phyloP scores from a whole-genome alignment of 2,329 filamentous ascomycete genomes.

The Chaetomiaceae sp. region DNA sequence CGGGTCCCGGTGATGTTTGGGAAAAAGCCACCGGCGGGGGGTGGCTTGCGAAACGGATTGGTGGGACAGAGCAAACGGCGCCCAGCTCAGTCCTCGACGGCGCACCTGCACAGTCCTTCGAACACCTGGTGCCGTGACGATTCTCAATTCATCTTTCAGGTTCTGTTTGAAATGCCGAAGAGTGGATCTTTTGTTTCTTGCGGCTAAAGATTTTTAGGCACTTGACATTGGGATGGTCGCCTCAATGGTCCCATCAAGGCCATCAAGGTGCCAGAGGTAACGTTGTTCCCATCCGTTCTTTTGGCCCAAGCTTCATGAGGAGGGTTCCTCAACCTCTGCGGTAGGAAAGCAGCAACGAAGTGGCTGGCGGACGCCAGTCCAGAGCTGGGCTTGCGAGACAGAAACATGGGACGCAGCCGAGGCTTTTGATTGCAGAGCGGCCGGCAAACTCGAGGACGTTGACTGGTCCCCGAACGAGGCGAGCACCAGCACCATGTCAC shows the following conservation, averaged over 20 bases:
- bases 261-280: constrained; percentile 9
- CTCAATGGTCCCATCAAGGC: constrained; percentile 1
- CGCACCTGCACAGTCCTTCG: constrained; percentile 8
- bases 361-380: constrained; percentile 2
- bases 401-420: constrained; percentile 11
- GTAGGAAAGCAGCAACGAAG: constrained; percentile 11
- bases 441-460: neutral
- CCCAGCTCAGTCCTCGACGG: neutral
- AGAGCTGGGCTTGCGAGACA: neutral
- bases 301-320: neutral
- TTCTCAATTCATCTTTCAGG: neutral
- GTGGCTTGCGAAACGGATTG: constrained; percentile 9
- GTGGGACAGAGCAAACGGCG: constrained; percentile 3
- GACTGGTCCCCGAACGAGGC: constrained; percentile 8
- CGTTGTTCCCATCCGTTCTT: constrained; percentile 1
- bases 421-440: neutral
- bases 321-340: no score
- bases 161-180: neutral
- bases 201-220: constrained; percentile 15
- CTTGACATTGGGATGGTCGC: constrained; percentile 1
- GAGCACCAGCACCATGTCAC: neutral
- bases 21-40: constrained; percentile 7
- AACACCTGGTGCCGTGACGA: neutral
- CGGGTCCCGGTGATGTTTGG: constrained; percentile 8
- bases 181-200: neutral